Base-by-base conservation (phyloP, 805 yeast species). In the Teunomyces stri region DNA sequence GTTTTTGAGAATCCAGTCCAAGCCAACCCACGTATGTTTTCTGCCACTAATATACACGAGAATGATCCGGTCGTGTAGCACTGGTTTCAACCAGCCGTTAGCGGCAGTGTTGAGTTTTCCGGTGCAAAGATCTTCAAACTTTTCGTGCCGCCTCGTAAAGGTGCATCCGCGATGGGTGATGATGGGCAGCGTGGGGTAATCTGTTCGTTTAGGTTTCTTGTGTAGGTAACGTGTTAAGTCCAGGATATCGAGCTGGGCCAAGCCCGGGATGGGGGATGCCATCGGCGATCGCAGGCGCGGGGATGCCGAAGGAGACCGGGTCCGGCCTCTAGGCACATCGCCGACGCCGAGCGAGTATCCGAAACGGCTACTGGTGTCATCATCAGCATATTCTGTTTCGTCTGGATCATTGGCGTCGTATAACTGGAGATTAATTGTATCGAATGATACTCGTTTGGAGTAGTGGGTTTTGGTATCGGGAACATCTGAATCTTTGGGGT, bases 11-110 rank as follows among this genome's bases (percentile, higher is more conserved):
- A 80, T 69, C 84, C 87, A 87, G 61, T 87, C 96, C 22, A 87
- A 63, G 1, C 89, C 82, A 9, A 85, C 89, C 96, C 96, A 87
- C 0, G 94, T 84, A 66, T 87, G 92, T 46, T 70, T 74, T 49
- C 92, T 69, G 2, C 89, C 95, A 53, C 83, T 74, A 27, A 87
- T 70, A 58, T 85, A 85, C 25, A 84, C 81, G 60, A 87, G 58
- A 4, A 86, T 70, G 1, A 76, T 75, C 56, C 90, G 70, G 33
- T 71, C 69, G 0, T 82, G 81, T 39, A 81, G 61, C 0, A 75
- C 70, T 0, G 80, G 77, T 12, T 52, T 53, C 18, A 29, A 21
- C 15, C 27, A 27, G 11, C 43, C 43, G 34, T 29, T n/a, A 16
- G 16, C 35, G 22, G 55, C 51, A 15, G 63, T 58, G 29, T 59